A percentile compares a stretch with the other conserved stretches of the same genome.
These are phyloP conservation scores for Jacaranda mimosifolia DNA, from an alignment of 257 asterid species.

Conservation along the genomic window DNA sequence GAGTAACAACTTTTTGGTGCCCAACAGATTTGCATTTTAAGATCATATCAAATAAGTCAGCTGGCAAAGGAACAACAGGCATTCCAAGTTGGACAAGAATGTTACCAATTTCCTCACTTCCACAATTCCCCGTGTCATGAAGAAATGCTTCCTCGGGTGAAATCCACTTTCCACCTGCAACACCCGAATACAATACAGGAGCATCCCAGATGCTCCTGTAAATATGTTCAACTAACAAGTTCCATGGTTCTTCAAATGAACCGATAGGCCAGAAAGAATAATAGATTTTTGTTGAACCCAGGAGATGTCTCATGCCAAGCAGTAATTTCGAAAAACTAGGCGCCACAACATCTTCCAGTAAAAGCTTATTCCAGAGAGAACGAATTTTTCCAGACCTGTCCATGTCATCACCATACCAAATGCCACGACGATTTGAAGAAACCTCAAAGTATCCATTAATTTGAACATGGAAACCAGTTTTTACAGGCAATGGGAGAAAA, in stretches of 20 bases:
- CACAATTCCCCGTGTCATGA: constrained; percentile 62
- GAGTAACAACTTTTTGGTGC: constrained; percentile 78
- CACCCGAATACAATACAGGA: constrained; percentile 74
- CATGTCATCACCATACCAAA: constrained; percentile 99
- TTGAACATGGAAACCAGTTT: constrained; percentile 86
- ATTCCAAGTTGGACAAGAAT: constrained; percentile 84
- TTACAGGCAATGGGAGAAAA: constrained; percentile 95
- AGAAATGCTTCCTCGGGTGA: constrained; percentile 82
- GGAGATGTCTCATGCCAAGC: constrained; percentile 59
- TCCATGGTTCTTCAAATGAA: constrained; percentile 95
- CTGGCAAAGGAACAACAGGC: constrained; percentile 88
- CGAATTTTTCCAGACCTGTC: constrained; percentile 96
- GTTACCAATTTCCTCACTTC: constrained; percentile 67
- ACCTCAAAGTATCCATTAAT: constrained; percentile 94
- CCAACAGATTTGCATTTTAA: constrained; percentile 56
- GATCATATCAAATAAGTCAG: constrained; percentile 70
- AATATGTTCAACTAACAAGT: constrained; percentile 71
- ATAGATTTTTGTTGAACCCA: constrained; percentile 70
- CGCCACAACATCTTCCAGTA: constrained; percentile 86
- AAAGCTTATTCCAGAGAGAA: constrained; percentile 96
- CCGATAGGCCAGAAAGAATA: constrained; percentile 95
- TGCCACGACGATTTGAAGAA: constrained; percentile 97
- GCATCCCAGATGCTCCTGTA: constrained; percentile 64
- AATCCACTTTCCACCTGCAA: constrained; percentile 88
- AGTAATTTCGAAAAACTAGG: constrained; percentile 78